Evolutionary conservation across 169 alveolate species (phyloP), one percentile per base, ranked within the genome.

Genomic region (Cytauxzoon felis): DNA sequence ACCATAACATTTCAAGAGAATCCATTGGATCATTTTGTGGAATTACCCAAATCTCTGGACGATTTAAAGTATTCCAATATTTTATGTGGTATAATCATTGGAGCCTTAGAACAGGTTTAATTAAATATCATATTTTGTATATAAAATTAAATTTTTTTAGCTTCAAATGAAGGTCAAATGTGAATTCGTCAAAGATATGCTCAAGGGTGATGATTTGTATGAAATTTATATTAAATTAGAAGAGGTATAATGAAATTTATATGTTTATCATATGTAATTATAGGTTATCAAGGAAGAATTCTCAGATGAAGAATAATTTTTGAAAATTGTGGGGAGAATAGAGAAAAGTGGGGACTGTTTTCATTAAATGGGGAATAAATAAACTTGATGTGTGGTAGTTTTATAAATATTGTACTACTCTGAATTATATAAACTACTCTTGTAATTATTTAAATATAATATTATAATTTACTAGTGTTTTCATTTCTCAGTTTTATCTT

Each of bases 21-120:
- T 38, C 92, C 92, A 11, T 78, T 86, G 75, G 86, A 85, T 38
- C 88, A 80, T 47, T 86, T 86, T 70, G 89, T 86, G 8, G 92
- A 86, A 56, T 61, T 86, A 6, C 89, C 92, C 29, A 83, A 86
- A 13, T 67, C 82, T 24, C 33, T 86, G 23, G 48, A 82, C 6
- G 75, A 71, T n/a, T 70, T 86, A 40, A 72, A 80, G 40, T 86
- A 86, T 48, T 86, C 88, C 40, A 78, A 80, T 47, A 67, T 86
- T 45, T 41, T 80, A 13, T 86, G 92, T 32, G 92, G 92, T 7
- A 88, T 81, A 5, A 86, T 86, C 1, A 50, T 49, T n/a, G 92
- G 92, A 0, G 92, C 92, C 9, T 42, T 86, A 18, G 92, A 81
- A 27, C 92, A 86, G 83, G 92, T 86, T 23, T 0, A 3, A 33